phyloP scores from a whole-genome alignment of 805 yeast genomes.

The Naumovozyma castellii region DNA sequence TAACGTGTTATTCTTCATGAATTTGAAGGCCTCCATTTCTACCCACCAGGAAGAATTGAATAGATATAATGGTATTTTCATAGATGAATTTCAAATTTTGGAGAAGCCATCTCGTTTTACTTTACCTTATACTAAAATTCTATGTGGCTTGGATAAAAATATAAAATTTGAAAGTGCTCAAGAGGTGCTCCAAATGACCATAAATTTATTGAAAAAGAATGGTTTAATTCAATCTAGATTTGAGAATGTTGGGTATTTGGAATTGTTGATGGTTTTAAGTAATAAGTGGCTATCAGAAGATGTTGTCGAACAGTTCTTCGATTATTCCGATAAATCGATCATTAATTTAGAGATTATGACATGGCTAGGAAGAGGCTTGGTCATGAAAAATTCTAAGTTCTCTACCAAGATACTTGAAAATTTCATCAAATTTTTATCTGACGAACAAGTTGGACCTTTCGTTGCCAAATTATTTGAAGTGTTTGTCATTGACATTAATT shows the following conservation, averaged over 20 bases:
- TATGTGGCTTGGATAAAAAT: slow-evolving; percentile 44
- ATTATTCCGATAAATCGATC: slow-evolving; percentile 11
- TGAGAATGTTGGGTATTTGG: slow-evolving; percentile 23
- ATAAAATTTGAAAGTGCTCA: slow-evolving; percentile 16
- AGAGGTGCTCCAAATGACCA: slow-evolving; percentile 5
- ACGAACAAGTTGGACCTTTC: slow-evolving; percentile 27
- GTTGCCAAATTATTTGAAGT: slow-evolving; percentile 54
- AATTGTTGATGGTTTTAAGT: slow-evolving; percentile 19
- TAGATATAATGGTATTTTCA: slow-evolving; percentile 32
- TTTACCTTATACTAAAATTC: slow-evolving; percentile 35
- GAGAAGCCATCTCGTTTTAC: slow-evolving; percentile 28
- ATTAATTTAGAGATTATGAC: slow-evolving; percentile 43
- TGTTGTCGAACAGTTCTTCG: slow-evolving; percentile 6
- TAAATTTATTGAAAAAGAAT: neutral
- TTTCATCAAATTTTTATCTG: slow-evolving; percentile 31
- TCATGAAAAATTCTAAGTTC: slow-evolving; percentile 44
- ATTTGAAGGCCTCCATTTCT: slow-evolving; percentile 23
- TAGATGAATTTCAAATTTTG: slow-evolving; percentile 15
- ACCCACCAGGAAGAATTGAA: slow-evolving; percentile 39
- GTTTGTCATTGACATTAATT: slow-evolving; percentile 55
- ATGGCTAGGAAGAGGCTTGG: slow-evolving; percentile 67
- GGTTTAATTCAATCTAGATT: slow-evolving; percentile 5
- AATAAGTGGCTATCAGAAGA: slow-evolving; percentile 25
- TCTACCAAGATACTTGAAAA: slow-evolving; percentile 29
- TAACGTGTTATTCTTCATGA: slow-evolving; percentile 30